Base-by-base conservation (phyloP, 1,139 yeast genomes). In the Kodamaea arcana region DNA sequence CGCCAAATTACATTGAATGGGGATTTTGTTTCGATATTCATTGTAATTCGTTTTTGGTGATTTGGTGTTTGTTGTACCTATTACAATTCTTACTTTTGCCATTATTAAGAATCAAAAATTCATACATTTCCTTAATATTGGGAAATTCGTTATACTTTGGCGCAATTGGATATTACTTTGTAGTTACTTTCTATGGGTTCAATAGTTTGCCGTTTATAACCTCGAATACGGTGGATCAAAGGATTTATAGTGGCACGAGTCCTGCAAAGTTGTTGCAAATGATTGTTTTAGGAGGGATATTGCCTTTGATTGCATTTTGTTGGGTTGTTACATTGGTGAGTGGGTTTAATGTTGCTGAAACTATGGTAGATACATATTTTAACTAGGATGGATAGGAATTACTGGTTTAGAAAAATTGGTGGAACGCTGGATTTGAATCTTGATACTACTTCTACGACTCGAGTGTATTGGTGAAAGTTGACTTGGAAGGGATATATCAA, bases 21-120 rank as follows among this genome's bases (percentile, higher is more conserved):
- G 90, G 92, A 0, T 88, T 86, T 54, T 87, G 97, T 60, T 88
- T 88, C 56, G 97, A 88, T 53, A 81, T 88, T 17, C 97, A 88
- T 58, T 87, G 96, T 61, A 88, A 88, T 58, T 77, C 95, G 24
- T 88, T 86, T 50, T 64, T 88, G 46, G 68, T 84, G 18, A 80
- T 88, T 36, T 87, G 95, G 94, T 70, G 86, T 39, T 62, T 77
- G 36, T 67, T 88, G 28, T 88, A 88, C 54, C 73, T 86, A 45
- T 48, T 85, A 21, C 96, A 87, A 56, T 86, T 86, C 49, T 56
- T 86, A 30, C 58, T 87, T 36, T 64, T 87, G 41, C 97, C 97
- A 1, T 51, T 87, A 12, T 62, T 88, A 28, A 72, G 80, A 33
- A 60, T 78, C 47, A 73, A 78, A 46, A 78, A 74, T 40, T 80